Evolutionary conservation across 2,329 filamentous ascomycete species (phyloP), one percentile per base, ranked within the genome.

Genomic region (Ophiostoma novo-ulmi): DNA sequence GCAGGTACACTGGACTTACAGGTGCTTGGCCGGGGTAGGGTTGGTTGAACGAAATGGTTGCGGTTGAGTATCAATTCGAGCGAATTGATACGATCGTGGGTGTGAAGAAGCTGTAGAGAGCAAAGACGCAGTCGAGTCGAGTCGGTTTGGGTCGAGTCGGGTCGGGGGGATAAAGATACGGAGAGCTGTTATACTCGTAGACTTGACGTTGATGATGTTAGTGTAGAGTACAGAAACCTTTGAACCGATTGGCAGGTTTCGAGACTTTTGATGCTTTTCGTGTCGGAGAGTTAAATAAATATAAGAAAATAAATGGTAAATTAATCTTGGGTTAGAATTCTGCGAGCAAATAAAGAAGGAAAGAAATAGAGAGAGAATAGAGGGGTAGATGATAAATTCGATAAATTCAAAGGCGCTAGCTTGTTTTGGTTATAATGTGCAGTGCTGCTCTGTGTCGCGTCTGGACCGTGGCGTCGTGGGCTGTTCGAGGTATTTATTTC

Each of bases 181-280:
- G 26, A 61, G 10, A 61, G n/a, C 48, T n/a, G n/a, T 31, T 31
- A n/a, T 11, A 14, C 48, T 44, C 13, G 11, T 44, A 44, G 41
- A 55, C 48, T 55, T 55, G 48, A 22, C 48, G 52, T 58, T 58
- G 44, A 20, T 5, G 14, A n/a, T 55, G 52, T 22, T 11, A 55
- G 52, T 55, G 55, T 61, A 61, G 55, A 61, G 55, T 61, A 61
- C 55, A 61, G 55, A 61, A 61, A 58, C 52, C 52, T 58, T 58
- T 58, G 52, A 61, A 61, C 55, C 55, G 55, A 61, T 61, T 61
- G 55, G 55, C 55, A 61, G 55, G 55, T 61, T 61, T 61, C 26
- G 55, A 61, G 55, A 61, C 55, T 61, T 61, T 61, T 61, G 55
- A 61, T 31, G 55, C 55, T 61, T 58, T 58, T 61, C 55, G 55